Evolutionary conservation across 352 stramenopile genomes (phyloP).

Genomic region (Pythium sukuiense): DNA sequence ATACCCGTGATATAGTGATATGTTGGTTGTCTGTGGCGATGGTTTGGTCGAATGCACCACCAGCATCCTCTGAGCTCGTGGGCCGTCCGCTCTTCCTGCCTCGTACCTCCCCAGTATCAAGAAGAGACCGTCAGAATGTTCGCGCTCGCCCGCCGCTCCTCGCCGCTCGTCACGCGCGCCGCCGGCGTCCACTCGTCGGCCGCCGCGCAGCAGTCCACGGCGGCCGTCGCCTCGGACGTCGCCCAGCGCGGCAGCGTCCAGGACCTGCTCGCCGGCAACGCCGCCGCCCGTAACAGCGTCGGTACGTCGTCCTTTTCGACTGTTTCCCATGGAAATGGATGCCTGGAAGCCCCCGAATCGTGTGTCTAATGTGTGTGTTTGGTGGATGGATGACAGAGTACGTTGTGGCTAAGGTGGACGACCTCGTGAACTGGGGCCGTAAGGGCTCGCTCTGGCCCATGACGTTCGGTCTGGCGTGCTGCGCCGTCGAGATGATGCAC

Average conservation of each 20-base stretch:
- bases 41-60: slow-evolving; percentile 7
- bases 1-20: neutral
- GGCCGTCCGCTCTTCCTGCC: slow-evolving; percentile 11
- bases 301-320: slow-evolving; percentile 51
- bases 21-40: neutral
- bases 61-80: slow-evolving; percentile 10
- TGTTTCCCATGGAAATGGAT: neutral
- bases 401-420: slow-evolving; percentile 96
- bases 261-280: slow-evolving; percentile 68
- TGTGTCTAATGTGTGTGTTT: neutral
- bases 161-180: slow-evolving; percentile 15
- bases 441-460: slow-evolving; percentile 98
- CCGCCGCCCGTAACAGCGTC: slow-evolving; percentile 71
- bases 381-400: slow-evolving; percentile 83
- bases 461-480: slow-evolving; percentile 99
- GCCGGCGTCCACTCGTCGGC: slow-evolving; percentile 30
- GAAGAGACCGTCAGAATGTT: slow-evolving; percentile 27
- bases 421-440: slow-evolving; percentile 98
- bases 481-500: slow-evolving; percentile 99
- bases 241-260: slow-evolving; percentile 62
- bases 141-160: slow-evolving; percentile 22
- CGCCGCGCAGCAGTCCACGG: slow-evolving; percentile 23
- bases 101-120: neutral
- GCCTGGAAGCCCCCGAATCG: no score
- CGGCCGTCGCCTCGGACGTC: slow-evolving; percentile 33